Evolutionary conservation across 805 yeast species (phyloP).

Genomic region (Ogataea paraovalis): DNA sequence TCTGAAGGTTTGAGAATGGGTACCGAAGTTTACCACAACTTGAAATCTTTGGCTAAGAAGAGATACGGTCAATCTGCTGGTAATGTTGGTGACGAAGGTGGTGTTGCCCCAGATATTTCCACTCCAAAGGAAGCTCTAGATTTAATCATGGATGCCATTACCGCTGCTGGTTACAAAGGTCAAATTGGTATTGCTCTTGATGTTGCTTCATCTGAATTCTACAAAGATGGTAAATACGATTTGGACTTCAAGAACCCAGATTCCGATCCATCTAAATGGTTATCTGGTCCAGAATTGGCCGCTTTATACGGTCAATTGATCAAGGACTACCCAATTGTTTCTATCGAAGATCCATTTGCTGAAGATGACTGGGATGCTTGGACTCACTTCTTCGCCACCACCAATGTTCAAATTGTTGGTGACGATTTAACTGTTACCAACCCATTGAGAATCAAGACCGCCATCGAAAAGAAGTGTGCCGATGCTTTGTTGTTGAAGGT

Average conservation of each 20-base stretch:
- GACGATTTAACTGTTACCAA: slow-evolving; percentile 99
- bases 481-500: slow-evolving; percentile 94
- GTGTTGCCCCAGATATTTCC: slow-evolving; percentile 97
- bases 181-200: slow-evolving; percentile 89
- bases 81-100: slow-evolving; percentile 99
- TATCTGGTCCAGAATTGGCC: slow-evolving; percentile 84
- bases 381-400: slow-evolving; percentile 77
- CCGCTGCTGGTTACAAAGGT: slow-evolving; percentile 93
- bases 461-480: slow-evolving; percentile 95
- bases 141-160: slow-evolving; percentile 85
- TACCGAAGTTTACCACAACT: slow-evolving; percentile 95
- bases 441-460: slow-evolving; percentile 90
- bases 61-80: slow-evolving; percentile 97
- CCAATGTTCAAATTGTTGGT: slow-evolving; percentile 87
- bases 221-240: slow-evolving; percentile 95
- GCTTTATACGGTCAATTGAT: slow-evolving; percentile 75
- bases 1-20: slow-evolving; percentile 96
- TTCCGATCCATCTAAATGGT: slow-evolving; percentile 87
- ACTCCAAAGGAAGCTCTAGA: slow-evolving; percentile 97
- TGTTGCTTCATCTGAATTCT: slow-evolving; percentile 97
- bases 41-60: slow-evolving; percentile 90
- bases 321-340: slow-evolving; percentile 93
- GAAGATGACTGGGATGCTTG: slow-evolving; percentile 99
- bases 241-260: slow-evolving; percentile 97
- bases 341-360: slow-evolving; percentile 98